A percentile compares a stretch with the other conserved stretches of the same genome.
phyloP scores from a whole-genome alignment of 306 rosid genomes.

The Vigna unguiculata region DNA sequence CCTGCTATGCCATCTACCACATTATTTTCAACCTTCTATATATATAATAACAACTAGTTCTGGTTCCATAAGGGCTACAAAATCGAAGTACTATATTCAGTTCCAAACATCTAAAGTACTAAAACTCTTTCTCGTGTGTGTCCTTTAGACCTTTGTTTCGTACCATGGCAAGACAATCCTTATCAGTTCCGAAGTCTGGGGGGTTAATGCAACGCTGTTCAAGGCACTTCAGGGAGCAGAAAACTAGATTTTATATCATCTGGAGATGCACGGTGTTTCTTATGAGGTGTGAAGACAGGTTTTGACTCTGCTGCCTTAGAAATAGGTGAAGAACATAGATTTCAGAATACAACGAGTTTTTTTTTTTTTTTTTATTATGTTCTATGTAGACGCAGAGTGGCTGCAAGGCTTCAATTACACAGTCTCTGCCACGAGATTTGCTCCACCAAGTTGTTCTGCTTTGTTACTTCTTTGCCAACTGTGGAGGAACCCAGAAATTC shows the following conservation, averaged over 20 bases:
- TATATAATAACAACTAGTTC: conserved; percentile 18
- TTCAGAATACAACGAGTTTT: not conserved
- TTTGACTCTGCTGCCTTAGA: not conserved
- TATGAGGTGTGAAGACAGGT: conserved; percentile 57
- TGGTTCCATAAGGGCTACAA: not conserved
- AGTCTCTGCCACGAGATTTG: conserved; percentile 17
- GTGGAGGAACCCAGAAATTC: conserved; percentile 18
- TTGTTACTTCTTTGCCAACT: conserved; percentile 8
- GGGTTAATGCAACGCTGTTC: conserved; percentile 59
- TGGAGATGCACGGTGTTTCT: conserved; percentile 75
- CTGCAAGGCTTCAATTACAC: conserved; percentile 1
- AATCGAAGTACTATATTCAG: not conserved
- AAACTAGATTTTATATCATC: conserved; percentile 64
- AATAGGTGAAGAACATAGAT: not conserved
- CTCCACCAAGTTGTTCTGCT: conserved; percentile 11
- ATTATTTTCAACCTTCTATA: conserved; percentile 38
- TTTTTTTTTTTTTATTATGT: not conserved
- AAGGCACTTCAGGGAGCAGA: conserved; percentile 62
- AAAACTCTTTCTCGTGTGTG: not conserved
- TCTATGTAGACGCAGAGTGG: conserved; percentile 9
- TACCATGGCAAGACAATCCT: conserved; percentile 49
- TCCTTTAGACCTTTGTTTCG: not conserved
- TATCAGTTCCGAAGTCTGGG: conserved; percentile 47
- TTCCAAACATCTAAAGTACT: not conserved
- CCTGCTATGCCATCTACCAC: conserved; percentile 30